phyloP scores from a whole-genome alignment of 2,329 filamentous ascomycete species.

The Pleurostoma richardsiae region DNA sequence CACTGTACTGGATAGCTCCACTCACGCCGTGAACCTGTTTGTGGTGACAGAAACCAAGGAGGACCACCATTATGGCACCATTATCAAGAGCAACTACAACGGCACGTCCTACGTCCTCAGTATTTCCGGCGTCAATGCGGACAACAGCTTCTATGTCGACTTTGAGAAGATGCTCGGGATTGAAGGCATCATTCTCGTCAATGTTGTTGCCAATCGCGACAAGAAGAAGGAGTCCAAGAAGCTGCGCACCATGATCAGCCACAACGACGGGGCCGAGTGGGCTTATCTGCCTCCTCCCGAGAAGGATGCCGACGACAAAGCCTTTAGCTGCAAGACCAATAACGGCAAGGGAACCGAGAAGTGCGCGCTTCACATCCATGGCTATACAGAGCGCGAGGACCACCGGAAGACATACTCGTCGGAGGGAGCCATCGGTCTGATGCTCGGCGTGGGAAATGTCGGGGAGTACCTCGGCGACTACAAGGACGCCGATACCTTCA shows the following conservation, averaged over 20 bases:
- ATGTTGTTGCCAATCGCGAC: constrained; percentile 72
- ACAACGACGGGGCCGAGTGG: constrained; percentile 95
- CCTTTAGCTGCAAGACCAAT: constrained; percentile 60
- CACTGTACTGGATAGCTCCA: constrained; percentile 91
- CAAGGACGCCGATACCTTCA: constrained; percentile 80
- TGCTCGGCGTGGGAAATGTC: constrained; percentile 90
- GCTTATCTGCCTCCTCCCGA: constrained; percentile 66
- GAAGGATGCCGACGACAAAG: constrained; percentile 65
- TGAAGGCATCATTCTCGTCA: constrained; percentile 85
- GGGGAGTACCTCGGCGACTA: constrained; percentile 61
- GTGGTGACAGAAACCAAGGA: constrained; percentile 68
- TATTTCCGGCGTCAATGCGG: constrained; percentile 74
- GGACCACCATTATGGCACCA: constrained; percentile 71
- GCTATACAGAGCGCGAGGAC: constrained; percentile 86
- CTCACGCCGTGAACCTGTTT: constrained; percentile 90
- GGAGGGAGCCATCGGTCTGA: constrained; percentile 78
- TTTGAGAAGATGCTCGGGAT: constrained; percentile 94
- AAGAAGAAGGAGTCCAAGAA: constrained; percentile 67
- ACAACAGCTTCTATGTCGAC: constrained; percentile 75
- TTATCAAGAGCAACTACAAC: constrained; percentile 98
- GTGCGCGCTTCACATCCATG: constrained; percentile 88
- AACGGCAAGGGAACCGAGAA: constrained; percentile 46
- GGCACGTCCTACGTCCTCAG: constrained; percentile 92
- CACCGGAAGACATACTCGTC: constrained; percentile 84
- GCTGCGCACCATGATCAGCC: constrained; percentile 86